Conservation (phyloP, 805 yeast genomes). For the Kurtzmaniella fragi region DNA sequence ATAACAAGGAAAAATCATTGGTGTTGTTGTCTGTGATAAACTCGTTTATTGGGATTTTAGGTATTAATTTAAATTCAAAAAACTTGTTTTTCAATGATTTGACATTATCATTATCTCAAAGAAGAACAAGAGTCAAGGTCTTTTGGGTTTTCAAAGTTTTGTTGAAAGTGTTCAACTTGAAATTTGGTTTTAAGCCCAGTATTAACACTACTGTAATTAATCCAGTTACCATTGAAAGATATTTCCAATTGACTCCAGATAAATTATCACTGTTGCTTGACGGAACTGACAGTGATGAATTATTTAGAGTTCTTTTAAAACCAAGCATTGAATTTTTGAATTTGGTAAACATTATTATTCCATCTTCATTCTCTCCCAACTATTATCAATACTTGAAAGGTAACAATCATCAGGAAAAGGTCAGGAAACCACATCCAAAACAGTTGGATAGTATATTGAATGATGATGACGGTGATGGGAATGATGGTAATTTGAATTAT, state of each 20-base stretch:
- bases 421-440: constrained; percentile 13
- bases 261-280: constrained; percentile 32
- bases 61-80: constrained; percentile 37
- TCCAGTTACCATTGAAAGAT: constrained; percentile 42
- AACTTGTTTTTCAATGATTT: constrained; percentile 43
- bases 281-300: constrained; percentile 16
- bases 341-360: constrained; percentile 39
- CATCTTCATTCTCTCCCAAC: constrained; percentile 42
- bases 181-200: constrained; percentile 43
- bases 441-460: constrained; percentile 39
- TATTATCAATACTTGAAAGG: constrained; percentile 38
- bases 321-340: constrained; percentile 42
- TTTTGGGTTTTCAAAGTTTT: constrained; percentile 45
- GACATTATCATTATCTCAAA: constrained; percentile 32
- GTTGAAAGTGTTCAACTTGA: constrained; percentile 36
- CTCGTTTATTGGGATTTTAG: constrained; percentile 39
- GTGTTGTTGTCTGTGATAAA: constrained; percentile 35
- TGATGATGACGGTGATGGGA: constrained; percentile 45
- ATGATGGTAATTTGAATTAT: constrained; percentile 42
- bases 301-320: constrained; percentile 31
- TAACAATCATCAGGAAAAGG: constrained; percentile 15
- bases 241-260: constrained; percentile 40
- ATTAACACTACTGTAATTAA: constrained; percentile 43
- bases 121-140: constrained; percentile 34
- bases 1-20: constrained; percentile 37